A percentile compares a stretch with the other conserved stretches of the same genome.
phyloP scores from a whole-genome alignment of 2,329 filamentous ascomycete genomes.

The Talaromyces sp. region DNA sequence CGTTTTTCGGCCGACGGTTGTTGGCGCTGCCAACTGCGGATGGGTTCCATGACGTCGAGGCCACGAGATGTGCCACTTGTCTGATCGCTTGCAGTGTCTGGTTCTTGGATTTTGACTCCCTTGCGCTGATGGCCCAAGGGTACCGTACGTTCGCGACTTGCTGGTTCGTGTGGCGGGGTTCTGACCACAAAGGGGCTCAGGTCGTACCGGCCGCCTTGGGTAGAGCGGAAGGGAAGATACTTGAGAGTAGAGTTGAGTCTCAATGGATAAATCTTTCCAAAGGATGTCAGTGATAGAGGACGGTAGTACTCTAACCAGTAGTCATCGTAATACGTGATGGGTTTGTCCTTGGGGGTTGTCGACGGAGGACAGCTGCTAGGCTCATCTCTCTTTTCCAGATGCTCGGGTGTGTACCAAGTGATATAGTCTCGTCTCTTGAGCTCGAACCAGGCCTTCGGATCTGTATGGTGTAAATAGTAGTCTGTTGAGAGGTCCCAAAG shows the following conservation, averaged over 20 bases:
- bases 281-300: constrained; percentile 78
- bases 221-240: constrained; percentile 71
- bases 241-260: constrained; percentile 86
- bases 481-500: constrained; percentile 94
- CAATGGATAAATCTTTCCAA: constrained; percentile 87
- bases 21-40: constrained; percentile 26
- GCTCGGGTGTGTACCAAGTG: constrained; percentile 74
- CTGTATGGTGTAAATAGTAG: constrained; percentile 89
- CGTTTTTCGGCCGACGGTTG: constrained; percentile 29
- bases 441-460: constrained; percentile 69
- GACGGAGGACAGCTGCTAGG: constrained; percentile 15
- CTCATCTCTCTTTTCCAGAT: constrained; percentile 56
- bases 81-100: constrained; percentile 44
- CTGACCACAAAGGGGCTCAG: constrained; percentile 84
- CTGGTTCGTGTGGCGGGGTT: constrained; percentile 47
- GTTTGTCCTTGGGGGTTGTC: constrained; percentile 20
- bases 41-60: constrained; percentile 15
- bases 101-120: constrained; percentile 65
- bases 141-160: constrained; percentile 51
- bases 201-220: constrained; percentile 66
- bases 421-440: constrained; percentile 69
- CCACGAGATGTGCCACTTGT: constrained; percentile 29
- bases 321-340: constrained; percentile 66
- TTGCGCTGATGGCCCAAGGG: constrained; percentile 46
- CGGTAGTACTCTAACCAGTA: constrained; percentile 98